These are phyloP conservation scores for Mucor circinelloides DNA, from an alignment of 371 early-diverging fungal genomes.

Conservation along the genomic window DNA sequence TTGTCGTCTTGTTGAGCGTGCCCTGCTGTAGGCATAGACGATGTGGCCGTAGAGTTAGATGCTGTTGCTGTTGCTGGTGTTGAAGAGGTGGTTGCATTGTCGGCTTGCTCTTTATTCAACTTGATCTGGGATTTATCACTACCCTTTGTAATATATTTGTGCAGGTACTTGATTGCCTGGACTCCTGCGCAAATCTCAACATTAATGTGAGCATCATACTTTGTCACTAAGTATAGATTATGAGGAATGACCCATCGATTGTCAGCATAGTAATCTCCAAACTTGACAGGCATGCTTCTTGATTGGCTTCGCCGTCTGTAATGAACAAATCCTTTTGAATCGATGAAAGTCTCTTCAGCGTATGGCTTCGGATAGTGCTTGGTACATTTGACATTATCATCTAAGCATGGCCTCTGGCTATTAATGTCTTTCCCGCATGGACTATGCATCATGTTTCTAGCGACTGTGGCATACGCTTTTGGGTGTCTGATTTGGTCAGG, in stretches of 20 bases:
- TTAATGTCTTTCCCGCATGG: slow-evolving; percentile 24
- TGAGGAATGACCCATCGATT: slow-evolving; percentile 38
- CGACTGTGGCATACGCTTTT: slow-evolving; percentile 25
- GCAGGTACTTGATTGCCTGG: slow-evolving; percentile 35
- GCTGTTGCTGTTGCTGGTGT: no score
- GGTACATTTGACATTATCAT: neutral
- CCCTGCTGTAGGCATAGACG: neutral
- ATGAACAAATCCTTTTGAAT: neutral
- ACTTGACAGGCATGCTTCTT: neutral
- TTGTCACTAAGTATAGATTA: slow-evolving; percentile 13
- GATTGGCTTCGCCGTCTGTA: neutral
- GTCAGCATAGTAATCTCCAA: neutral
- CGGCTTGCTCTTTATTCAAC: slow-evolving; percentile 4
- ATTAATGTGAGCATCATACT: slow-evolving; percentile 36
- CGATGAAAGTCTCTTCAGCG: neutral
- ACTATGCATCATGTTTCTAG: slow-evolving; percentile 35
- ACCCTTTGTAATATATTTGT: slow-evolving; percentile 42
- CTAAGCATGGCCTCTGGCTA: neutral
- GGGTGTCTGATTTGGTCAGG: slow-evolving; percentile 26
- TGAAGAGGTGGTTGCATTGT: no score
- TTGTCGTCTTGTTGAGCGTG: neutral
- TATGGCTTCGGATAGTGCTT: slow-evolving; percentile 3
- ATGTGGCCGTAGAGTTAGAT: no score
- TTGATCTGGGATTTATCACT: slow-evolving; percentile 23
- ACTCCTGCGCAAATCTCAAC: slow-evolving; percentile 25